A percentile compares a stretch with the other conserved stretches of the same genome.
Evolutionary conservation across 139 green algal species (phyloP).

Genomic region (Raphidocelis subcapitata): DNA sequence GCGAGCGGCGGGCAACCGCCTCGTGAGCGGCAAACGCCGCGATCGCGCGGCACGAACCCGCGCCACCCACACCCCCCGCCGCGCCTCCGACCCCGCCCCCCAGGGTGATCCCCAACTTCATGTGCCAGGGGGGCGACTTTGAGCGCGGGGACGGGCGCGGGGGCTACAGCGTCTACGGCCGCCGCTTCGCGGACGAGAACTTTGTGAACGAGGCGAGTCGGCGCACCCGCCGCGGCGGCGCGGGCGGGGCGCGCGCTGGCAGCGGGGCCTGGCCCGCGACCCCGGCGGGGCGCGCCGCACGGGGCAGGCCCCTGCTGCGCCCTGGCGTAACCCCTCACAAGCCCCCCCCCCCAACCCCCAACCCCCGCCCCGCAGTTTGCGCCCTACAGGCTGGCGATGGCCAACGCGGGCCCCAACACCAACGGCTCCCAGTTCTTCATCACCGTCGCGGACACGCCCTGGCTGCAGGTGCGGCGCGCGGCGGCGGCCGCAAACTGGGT

Average conservation of each 20-base stretch:
- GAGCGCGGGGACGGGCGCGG: conserved; percentile 53
- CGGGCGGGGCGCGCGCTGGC: no score
- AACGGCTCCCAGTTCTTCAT: conserved; percentile 85
- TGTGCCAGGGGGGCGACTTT: conserved; percentile 63
- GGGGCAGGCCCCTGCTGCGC: no score
- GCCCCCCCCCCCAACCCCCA: no score
- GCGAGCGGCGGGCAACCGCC: no score
- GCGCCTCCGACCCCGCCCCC: no score
- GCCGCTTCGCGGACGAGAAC: conserved; percentile 67
- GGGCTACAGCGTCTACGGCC: conserved; percentile 65
- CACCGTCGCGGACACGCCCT: conserved; percentile 86
- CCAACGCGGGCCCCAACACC: conserved; percentile 74
- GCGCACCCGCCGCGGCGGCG: no score
- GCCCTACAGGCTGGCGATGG: conserved; percentile 64
- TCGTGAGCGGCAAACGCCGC: no score
- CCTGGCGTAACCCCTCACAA: no score
- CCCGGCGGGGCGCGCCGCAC: no score
- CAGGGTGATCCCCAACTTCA: conserved; percentile 67
- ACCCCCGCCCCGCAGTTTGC: conserved; percentile 33
- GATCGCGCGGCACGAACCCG: no score
- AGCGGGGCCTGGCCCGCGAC: no score
- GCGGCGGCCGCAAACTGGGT: neutral
- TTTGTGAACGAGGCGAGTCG: conserved; percentile 50
- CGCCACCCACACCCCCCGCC: no score
- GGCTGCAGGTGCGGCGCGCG: conserved; percentile 74